Evolutionary conservation across 768 basidiomycete genomes (phyloP).

Genomic region (Tulasnella sp.): DNA sequence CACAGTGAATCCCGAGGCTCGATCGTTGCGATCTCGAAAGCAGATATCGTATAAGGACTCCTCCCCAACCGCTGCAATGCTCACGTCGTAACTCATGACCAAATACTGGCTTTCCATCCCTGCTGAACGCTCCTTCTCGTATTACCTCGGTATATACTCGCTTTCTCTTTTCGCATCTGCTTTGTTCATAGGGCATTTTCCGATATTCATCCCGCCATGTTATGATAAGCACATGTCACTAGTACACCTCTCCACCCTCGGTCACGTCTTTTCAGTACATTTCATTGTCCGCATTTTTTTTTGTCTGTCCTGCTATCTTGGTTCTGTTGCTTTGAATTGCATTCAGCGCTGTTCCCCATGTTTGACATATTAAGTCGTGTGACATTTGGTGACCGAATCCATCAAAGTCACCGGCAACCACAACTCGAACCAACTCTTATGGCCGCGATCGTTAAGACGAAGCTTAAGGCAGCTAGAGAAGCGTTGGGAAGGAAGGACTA

Average conservation of each 20-base stretch:
- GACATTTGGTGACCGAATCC: background rate
- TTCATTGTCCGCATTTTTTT: background rate
- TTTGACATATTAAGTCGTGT: background rate
- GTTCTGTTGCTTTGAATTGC: no score
- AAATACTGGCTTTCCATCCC: background rate
- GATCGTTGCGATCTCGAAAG: constrained; percentile 1
- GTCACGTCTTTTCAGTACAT: background rate
- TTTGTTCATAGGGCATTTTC: background rate
- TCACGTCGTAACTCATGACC: background rate
- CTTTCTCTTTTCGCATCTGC: background rate
- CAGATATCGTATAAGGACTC: constrained; percentile 5
- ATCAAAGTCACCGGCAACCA: background rate
- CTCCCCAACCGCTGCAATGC: background rate
- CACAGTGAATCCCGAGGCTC: background rate
- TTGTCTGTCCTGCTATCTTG: background rate
- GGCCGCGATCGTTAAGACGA: constrained; percentile 46
- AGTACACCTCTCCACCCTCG: background rate
- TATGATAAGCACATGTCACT: background rate
- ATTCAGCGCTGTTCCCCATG: no score
- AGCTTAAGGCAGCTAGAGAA: constrained; percentile 73
- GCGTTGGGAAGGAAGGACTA: constrained; percentile 68
- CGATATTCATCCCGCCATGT: background rate
- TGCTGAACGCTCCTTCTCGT: background rate
- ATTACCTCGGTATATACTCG: background rate
- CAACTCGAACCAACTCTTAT: background rate